These are phyloP conservation scores for Verticillium isaacii DNA, from an alignment of 2,329 filamentous ascomycete species.

Conservation along the genomic window DNA sequence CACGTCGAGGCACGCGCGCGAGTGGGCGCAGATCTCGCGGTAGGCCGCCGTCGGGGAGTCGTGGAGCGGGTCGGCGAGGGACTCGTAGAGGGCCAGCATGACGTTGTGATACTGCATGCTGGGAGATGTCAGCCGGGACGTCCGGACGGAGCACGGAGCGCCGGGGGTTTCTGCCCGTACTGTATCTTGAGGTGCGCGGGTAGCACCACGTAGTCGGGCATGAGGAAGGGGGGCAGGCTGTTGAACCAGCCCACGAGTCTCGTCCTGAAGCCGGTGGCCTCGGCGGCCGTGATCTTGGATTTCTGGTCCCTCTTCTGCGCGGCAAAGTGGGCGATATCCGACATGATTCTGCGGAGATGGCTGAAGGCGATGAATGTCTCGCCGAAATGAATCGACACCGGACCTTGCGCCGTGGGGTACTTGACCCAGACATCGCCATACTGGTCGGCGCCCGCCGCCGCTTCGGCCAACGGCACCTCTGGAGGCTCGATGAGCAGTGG, in stretches of 20 bases:
- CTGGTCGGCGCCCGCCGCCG: conserved; percentile 14
- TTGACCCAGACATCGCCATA: conserved; percentile 30
- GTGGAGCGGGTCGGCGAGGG: conserved; percentile 7
- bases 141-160: not conserved
- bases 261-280: conserved; percentile 15
- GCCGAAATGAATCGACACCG: conserved; percentile 18
- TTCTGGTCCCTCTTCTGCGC: conserved; percentile 1
- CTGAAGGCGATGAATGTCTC: conserved; percentile 20
- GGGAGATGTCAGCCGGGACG: not conserved
- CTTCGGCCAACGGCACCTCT: conserved; percentile 21
- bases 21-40: conserved; percentile 3
- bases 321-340: conserved; percentile 17
- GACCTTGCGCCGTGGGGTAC: conserved; percentile 22
- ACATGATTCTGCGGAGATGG: conserved; percentile 26
- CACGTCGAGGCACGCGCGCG: conserved; percentile 16
- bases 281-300: conserved; percentile 11
- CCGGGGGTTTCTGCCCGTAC: conserved; percentile 16
- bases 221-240: conserved; percentile 17
- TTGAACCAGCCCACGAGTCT: conserved; percentile 22
- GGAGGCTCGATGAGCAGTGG: conserved; percentile 24
- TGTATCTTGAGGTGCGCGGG: conserved; percentile 29
- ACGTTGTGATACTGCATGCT: conserved; percentile 32
- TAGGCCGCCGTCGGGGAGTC: not conserved
- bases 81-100: conserved; percentile 25
- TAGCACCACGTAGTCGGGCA: conserved; percentile 21